A percentile compares a stretch with the other conserved stretches of the same genome.
Evolutionary conservation across 2,329 filamentous ascomycete species (phyloP).

Genomic region (Curvularia lunata): DNA sequence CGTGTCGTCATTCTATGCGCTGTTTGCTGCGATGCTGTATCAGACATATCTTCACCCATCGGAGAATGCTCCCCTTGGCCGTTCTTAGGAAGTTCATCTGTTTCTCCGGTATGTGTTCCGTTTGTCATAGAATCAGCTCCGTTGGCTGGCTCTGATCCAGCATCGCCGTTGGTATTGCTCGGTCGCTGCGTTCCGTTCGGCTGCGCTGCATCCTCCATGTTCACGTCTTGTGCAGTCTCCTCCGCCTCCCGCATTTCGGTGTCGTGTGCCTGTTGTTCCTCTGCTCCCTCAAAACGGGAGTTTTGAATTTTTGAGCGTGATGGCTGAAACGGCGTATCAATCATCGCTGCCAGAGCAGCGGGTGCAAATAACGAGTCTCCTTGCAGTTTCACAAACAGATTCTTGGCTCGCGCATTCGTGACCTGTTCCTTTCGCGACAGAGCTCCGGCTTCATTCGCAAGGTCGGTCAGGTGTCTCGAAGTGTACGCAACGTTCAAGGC

Average conservation of each 20-base stretch:
- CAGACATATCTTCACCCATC: slow-evolving; percentile 49
- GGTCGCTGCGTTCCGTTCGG: slow-evolving; percentile 22
- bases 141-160: slow-evolving; percentile 18
- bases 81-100: slow-evolving; percentile 29
- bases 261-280: slow-evolving; percentile 11
- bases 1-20: slow-evolving; percentile 63
- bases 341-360: slow-evolving; percentile 59
- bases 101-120: slow-evolving; percentile 24
- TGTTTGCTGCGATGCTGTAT: slow-evolving; percentile 52
- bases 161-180: slow-evolving; percentile 22
- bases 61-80: slow-evolving; percentile 32
- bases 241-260: slow-evolving; percentile 23
- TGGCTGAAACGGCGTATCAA: slow-evolving; percentile 35
- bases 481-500: slow-evolving; percentile 76
- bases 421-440: slow-evolving; percentile 78
- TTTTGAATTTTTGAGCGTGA: slow-evolving; percentile 21
- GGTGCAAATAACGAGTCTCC: slow-evolving; percentile 75
- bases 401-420: slow-evolving; percentile 75
- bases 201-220: slow-evolving; percentile 37
- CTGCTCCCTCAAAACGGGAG: slow-evolving; percentile 19
- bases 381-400: slow-evolving; percentile 73
- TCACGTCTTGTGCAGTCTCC: slow-evolving; percentile 29
- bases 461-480: slow-evolving; percentile 73
- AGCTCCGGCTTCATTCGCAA: slow-evolving; percentile 71
- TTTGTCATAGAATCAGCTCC: slow-evolving; percentile 31